Base-by-base conservation (phyloP, 1,284 basidiomycete genomes). In the Schizophyllum amplum region DNA sequence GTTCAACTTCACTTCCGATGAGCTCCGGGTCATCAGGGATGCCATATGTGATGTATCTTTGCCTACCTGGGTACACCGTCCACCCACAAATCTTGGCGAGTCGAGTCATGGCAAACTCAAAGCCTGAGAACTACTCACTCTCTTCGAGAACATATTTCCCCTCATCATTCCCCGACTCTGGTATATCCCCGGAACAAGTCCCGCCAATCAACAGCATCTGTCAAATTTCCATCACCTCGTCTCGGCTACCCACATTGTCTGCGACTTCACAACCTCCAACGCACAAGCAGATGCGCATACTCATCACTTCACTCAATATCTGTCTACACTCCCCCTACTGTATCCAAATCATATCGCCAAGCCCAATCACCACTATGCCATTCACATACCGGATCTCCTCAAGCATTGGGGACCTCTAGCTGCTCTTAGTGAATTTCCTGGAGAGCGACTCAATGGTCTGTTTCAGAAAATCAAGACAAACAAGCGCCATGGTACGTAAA, bases 301-400 rank as follows among this genome's bases (percentile, higher is more conserved):
- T 1, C 15, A 47, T 1, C 53, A 55, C 26, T 55, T 47, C 24
- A 42, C 26, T 15, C 7, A 26, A 21, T 60, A 60, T 27, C 59
- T 42, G 5, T 24, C 26, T 3, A 52, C 57, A 21, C 50, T 47
- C 15, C 50, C 62, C 47, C n/a, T 55, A 1, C 58, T 73, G 13
- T 72, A 67, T 57, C 67, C 70, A 22, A 17, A 62, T 52, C 24
- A 54, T 42, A 15, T 33, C 26, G 64, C 66, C 4, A 53, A 58
- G 26, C 71, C 72, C 23, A 73, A 72, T 59, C 70, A 72, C 57
- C 72, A 74, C 55, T 72, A 65, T 60, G 70, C 69, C 17, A 68
- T 70, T 67, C 72, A 72, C 52, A 66, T 68, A 62, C 58, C 54
- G 2, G 63, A 61, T 6, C 55, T 66, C 1, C 53, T 73, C 13